Percentiles rank a stretch among this genome's conserved stretches.
These are phyloP conservation scores for Leccinum aurantiacum DNA, from an alignment of 768 basidiomycete genomes.

Conservation along the genomic window DNA sequence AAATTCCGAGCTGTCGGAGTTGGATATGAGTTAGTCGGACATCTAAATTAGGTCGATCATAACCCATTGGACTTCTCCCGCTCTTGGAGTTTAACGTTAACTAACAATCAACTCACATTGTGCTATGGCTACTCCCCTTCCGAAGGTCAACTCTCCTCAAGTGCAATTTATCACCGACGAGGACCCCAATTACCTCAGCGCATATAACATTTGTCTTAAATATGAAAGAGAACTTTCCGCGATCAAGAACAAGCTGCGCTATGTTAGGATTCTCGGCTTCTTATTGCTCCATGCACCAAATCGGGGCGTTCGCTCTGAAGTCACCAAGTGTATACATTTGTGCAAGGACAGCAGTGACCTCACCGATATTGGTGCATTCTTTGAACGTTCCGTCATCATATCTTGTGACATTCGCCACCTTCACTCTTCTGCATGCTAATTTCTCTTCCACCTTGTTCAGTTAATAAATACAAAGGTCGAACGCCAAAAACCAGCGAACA, in stretches of 20 bases:
- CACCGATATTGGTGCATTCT: background rate
- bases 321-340: constrained; percentile 5
- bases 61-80: no score
- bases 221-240: background rate
- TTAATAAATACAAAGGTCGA: constrained; percentile 15
- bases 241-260: background rate
- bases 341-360: background rate
- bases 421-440: background rate
- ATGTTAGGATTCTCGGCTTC: constrained; percentile 9
- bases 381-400: constrained; percentile 6
- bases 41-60: no score
- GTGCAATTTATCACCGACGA: background rate
- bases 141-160: background rate
- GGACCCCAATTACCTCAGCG: background rate
- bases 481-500: constrained; percentile 17
- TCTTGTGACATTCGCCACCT: constrained; percentile 1
- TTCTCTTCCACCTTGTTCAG: background rate
- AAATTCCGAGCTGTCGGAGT: no score
- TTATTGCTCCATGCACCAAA: constrained; percentile 8
- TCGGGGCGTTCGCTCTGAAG: constrained; percentile 1
- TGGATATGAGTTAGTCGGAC: no score
- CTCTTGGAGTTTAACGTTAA: no score
- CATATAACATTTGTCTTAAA: constrained; percentile 1
- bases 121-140: background rate
- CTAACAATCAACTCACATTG: no score